Evolutionary conservation across 1,139 yeast species (phyloP).

Genomic region (Spathaspora sp.): DNA sequence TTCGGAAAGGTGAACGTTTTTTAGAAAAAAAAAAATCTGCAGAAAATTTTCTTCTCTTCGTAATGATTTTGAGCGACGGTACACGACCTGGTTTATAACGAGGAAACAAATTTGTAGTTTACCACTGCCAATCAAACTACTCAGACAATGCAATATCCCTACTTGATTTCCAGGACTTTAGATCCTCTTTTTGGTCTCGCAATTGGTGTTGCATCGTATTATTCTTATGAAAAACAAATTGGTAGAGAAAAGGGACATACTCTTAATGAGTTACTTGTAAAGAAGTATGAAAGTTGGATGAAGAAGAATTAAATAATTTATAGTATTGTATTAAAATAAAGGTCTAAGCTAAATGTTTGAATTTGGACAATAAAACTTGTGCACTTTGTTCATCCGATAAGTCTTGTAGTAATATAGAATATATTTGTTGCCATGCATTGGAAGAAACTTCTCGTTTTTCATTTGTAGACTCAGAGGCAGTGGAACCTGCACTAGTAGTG

Average conservation of each 20-base stretch:
- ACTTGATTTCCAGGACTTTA: slow-evolving; percentile 36
- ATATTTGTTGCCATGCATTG: slow-evolving; percentile 34
- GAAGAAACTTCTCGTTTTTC: slow-evolving; percentile 16
- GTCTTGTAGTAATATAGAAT: slow-evolving; percentile 28
- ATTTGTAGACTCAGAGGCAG: slow-evolving; percentile 5
- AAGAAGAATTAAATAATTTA: background rate
- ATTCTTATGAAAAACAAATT: slow-evolving; percentile 55
- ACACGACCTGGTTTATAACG: background rate
- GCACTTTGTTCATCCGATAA: slow-evolving; percentile 27
- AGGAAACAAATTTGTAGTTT: background rate
- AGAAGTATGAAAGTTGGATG: slow-evolving; percentile 12
- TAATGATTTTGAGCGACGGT: background rate
- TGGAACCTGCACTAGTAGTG: background rate
- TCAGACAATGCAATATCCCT: slow-evolving; percentile 38
- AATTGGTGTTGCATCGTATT: slow-evolving; percentile 61
- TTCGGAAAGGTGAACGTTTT: background rate
- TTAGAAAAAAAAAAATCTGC: background rate
- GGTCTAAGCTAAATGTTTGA: slow-evolving; percentile 1
- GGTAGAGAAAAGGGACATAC: slow-evolving; percentile 58
- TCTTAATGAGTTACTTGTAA: slow-evolving; percentile 45
- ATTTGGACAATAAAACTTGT: slow-evolving; percentile 3
- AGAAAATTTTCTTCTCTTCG: slow-evolving; percentile 2
- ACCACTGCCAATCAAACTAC: too few relatives aligned
- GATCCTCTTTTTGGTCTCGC: slow-evolving; percentile 63
- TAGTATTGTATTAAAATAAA: slow-evolving; percentile 1